Percentiles rank a stretch among this genome's conserved stretches.
Conservation (phyloP, 2,329 filamentous ascomycete species). For the Cercospora sp. region DNA sequence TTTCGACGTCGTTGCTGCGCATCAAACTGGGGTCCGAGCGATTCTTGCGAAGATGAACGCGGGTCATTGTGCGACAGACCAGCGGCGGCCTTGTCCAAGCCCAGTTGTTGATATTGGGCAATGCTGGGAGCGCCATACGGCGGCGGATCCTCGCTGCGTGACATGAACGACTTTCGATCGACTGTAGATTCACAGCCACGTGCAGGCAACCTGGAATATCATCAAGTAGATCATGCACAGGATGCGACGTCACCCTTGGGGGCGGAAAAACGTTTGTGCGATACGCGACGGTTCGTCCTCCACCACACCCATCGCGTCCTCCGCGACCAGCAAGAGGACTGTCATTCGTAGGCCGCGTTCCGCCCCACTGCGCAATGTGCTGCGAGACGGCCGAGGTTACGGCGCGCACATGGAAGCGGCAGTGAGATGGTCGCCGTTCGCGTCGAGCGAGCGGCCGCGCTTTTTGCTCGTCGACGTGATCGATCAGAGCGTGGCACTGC, state of each 20-base stretch:
- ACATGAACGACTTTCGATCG: constrained; percentile 8
- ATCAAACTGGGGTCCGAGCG: constrained; percentile 43
- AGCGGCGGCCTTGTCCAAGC: constrained; percentile 23
- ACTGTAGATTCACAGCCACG: not conserved
- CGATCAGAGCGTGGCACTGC: constrained; percentile 60
- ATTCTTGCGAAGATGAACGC: constrained; percentile 49
- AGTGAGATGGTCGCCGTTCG: constrained; percentile 64
- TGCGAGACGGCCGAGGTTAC: not conserved
- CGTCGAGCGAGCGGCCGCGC: constrained; percentile 53
- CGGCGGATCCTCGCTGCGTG: constrained; percentile 19
- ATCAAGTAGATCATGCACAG: not conserved
- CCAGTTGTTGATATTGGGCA: constrained; percentile 20
- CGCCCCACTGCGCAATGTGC: not conserved
- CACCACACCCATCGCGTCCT: not conserved
- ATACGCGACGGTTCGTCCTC: not conserved
- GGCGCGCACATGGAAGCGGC: constrained; percentile 45
- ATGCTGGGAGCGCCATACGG: constrained; percentile 21
- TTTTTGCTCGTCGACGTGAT: constrained; percentile 64
- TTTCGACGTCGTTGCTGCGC: constrained; percentile 47
- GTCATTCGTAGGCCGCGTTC: not conserved
- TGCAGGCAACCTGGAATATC: not conserved
- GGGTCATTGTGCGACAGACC: constrained; percentile 39
- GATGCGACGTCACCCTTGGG: not conserved
- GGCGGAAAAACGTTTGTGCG: not conserved
- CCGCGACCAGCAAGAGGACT: not conserved